Percentiles rank a stretch among this genome's conserved stretches.
Evolutionary conservation across 2,329 filamentous ascomycete species (phyloP).

Genomic region (Gremmenia infestans): DNA sequence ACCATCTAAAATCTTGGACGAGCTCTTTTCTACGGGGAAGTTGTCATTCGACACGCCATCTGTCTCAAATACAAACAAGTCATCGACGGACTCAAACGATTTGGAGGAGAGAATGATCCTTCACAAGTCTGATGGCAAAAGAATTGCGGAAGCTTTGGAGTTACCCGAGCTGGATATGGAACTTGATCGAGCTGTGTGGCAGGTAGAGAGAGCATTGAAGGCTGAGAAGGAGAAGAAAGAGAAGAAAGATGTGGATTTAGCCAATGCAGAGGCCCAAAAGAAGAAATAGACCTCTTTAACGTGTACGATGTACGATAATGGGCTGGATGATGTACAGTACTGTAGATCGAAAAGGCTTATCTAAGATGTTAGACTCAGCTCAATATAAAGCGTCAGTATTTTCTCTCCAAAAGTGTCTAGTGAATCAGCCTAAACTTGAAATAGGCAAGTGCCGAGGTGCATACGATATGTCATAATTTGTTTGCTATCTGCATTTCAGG

Average conservation of each 20-base stretch:
- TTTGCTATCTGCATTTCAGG: background rate
- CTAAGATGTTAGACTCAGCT: conserved; percentile 4
- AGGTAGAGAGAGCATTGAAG: conserved; percentile 49
- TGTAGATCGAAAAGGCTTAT: background rate
- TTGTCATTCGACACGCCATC: conserved; percentile 11
- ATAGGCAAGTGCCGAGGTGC: background rate
- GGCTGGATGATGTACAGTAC: background rate
- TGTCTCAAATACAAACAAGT: conserved; percentile 1
- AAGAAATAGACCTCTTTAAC: conserved; percentile 11
- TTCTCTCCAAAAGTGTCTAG: background rate
- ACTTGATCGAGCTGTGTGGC: conserved; percentile 70
- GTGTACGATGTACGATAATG: conserved; percentile 1
- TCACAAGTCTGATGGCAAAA: conserved; percentile 48
- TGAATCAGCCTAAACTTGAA: background rate
- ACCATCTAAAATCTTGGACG: conserved; percentile 66
- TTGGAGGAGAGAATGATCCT: conserved; percentile 39
- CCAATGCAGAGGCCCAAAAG: conserved; percentile 12
- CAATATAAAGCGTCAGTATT: background rate
- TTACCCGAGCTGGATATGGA: conserved; percentile 68
- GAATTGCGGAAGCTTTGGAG: conserved; percentile 56
- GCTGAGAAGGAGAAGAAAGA: conserved; percentile 23
- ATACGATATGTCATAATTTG: background rate
- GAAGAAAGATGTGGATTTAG: conserved; percentile 17
- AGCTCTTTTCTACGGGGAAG: conserved; percentile 53
- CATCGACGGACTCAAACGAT: conserved; percentile 15